Percentiles rank a stretch among this genome's conserved stretches.
Conservation (phyloP, 805 yeast species). For the Torulaspora franciscae region DNA sequence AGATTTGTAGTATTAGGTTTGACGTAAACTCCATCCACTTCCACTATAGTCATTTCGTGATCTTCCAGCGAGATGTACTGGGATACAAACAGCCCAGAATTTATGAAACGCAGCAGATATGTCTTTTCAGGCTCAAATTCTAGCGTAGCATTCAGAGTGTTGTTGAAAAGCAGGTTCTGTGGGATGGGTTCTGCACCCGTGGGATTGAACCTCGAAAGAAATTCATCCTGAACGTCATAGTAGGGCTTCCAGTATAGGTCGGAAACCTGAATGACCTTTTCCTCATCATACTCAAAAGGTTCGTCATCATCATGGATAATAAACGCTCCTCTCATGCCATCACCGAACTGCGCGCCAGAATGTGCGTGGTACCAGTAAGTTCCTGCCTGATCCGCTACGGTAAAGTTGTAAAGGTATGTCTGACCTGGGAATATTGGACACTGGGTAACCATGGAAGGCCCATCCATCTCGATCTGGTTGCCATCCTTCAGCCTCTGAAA, state of each 20-base stretch:
- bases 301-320: conserved; percentile 53
- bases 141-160: conserved; percentile 53
- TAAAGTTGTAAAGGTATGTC: conserved; percentile 63
- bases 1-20: conserved; percentile 52
- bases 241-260: conserved; percentile 63
- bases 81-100: conserved; percentile 68
- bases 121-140: conserved; percentile 55
- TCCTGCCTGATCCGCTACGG: conserved; percentile 63
- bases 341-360: conserved; percentile 70
- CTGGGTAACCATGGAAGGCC: conserved; percentile 74
- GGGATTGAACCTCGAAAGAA: conserved; percentile 64
- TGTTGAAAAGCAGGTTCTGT: conserved; percentile 59
- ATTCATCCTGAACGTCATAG: conserved; percentile 42
- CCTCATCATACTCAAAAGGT: conserved; percentile 62
- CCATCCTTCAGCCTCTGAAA: conserved; percentile 55
- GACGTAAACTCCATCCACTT: conserved; percentile 67
- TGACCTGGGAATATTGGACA: conserved; percentile 72
- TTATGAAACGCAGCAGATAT: conserved; percentile 58
- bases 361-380: conserved; percentile 86
- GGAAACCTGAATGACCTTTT: conserved; percentile 49
- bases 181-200: conserved; percentile 86
- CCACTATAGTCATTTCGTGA: conserved; percentile 66
- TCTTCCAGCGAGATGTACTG: conserved; percentile 66
- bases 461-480: conserved; percentile 55
- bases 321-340: conserved; percentile 68